Percentiles rank a stretch among this genome's conserved stretches.
These are phyloP conservation scores for Rauvolfia tetraphylla DNA, from an alignment of 257 asterid genomes.

Conservation along the genomic window DNA sequence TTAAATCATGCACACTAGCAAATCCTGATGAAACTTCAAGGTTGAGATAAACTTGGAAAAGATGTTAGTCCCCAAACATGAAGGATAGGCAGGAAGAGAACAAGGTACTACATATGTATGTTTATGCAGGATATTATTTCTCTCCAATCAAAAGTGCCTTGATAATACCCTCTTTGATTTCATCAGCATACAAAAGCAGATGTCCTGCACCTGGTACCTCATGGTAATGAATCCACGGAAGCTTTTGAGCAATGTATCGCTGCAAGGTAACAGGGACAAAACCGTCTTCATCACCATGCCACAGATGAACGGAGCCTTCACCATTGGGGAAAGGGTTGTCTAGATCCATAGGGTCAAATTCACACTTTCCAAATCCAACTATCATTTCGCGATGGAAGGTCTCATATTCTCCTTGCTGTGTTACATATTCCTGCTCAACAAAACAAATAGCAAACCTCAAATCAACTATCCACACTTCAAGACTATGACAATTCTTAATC, in stretches of 20 bases:
- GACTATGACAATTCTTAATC: background rate
- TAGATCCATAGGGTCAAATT: constrained; percentile 65
- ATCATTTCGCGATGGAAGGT: constrained; percentile 61
- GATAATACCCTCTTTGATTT: constrained; percentile 36
- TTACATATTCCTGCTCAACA: constrained; percentile 40
- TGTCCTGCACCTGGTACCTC: constrained; percentile 36
- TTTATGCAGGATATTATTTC: constrained; percentile 9
- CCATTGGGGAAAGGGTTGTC: constrained; percentile 40
- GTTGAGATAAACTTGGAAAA: constrained; percentile 1
- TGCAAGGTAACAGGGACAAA: constrained; percentile 63
- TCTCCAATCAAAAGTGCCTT: constrained; percentile 35
- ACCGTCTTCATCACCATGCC: constrained; percentile 79
- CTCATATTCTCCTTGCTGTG: constrained; percentile 63
- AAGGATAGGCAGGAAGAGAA: background rate
- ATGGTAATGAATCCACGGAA: constrained; percentile 60
- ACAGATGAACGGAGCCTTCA: constrained; percentile 57
- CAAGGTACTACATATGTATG: background rate
- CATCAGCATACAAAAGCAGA: constrained; percentile 25
- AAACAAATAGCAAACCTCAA: background rate
- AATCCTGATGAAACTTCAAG: background rate
- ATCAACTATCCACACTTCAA: constrained; percentile 12
- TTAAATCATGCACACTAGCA: background rate
- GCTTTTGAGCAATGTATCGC: constrained; percentile 47
- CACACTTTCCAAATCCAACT: constrained; percentile 63
- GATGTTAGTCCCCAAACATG: background rate